These are phyloP conservation scores for Balakata baccata DNA, from an alignment of 345 rosid species.

Conservation along the genomic window DNA sequence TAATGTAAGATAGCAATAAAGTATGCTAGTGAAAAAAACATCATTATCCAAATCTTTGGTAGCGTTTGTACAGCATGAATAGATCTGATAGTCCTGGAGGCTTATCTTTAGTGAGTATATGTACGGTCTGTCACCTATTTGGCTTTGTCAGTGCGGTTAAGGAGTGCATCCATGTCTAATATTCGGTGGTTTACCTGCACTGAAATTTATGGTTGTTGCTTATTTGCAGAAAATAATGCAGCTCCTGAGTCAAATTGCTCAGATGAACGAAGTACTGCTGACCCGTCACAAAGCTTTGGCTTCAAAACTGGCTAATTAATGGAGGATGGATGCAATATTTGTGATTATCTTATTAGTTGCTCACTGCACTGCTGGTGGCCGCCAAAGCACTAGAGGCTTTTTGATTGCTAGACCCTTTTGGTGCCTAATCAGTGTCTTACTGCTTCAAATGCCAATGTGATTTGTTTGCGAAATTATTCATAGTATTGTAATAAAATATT, in stretches of 20 bases:
- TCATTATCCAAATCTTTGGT: background rate
- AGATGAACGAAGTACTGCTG: slow-evolving; percentile 52
- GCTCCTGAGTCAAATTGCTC: slow-evolving; percentile 53
- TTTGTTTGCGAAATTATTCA: background rate
- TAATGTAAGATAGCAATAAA: background rate
- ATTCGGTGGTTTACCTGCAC: background rate
- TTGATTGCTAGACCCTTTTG: background rate
- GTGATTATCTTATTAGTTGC: slow-evolving; percentile 8
- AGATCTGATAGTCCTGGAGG: no score
- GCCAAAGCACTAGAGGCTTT: background rate
- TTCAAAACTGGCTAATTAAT: slow-evolving; percentile 25
- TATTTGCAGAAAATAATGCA: slow-evolving; percentile 44
- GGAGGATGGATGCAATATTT: background rate
- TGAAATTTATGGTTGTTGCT: background rate
- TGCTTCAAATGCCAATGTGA: background rate
- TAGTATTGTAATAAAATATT: background rate
- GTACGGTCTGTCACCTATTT: no score
- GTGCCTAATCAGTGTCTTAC: background rate
- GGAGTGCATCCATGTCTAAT: no score
- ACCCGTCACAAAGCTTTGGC: slow-evolving; percentile 42
- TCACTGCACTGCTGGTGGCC: background rate
- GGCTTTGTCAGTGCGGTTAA: no score
- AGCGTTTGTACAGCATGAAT: background rate
- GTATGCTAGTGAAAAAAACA: background rate
- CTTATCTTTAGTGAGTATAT: background rate